Evolutionary conservation across 2,329 filamentous ascomycete genomes (phyloP).

Genomic region (Dothistroma pini): DNA sequence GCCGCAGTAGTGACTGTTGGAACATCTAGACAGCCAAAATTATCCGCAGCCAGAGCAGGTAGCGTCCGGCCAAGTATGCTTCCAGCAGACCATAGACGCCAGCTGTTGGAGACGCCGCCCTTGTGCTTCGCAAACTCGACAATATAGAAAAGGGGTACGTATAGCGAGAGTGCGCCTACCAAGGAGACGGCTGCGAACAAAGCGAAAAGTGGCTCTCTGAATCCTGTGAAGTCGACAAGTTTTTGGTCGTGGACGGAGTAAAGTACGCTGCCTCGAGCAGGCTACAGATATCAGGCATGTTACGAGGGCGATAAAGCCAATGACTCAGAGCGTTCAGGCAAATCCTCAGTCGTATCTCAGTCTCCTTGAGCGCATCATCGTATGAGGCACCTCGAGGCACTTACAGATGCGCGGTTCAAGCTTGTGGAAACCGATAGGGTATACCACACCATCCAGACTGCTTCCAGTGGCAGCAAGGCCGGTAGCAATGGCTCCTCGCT

Average conservation of each 20-base stretch:
- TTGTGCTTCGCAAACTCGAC: constrained; percentile 52
- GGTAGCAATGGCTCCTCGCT: constrained; percentile 53
- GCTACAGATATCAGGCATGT: constrained; percentile 3
- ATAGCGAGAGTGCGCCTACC: constrained; percentile 36
- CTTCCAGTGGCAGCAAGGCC: constrained; percentile 58
- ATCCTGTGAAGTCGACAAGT: not conserved
- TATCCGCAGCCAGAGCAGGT: constrained; percentile 43
- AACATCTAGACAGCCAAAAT: constrained; percentile 44
- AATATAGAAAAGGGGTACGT: constrained; percentile 55
- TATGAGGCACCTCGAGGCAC: not conserved
- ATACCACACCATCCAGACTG: constrained; percentile 41
- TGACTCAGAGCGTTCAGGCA: constrained; percentile 50
- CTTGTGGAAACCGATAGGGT: constrained; percentile 54
- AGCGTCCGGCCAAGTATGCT: constrained; percentile 43
- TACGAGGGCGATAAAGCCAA: constrained; percentile 44
- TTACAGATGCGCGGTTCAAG: constrained; percentile 44
- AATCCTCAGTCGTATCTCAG: constrained; percentile 38
- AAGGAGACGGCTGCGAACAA: constrained; percentile 33
- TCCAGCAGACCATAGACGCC: constrained; percentile 18
- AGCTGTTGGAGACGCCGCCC: too few relatives aligned
- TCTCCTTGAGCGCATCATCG: constrained; percentile 36
- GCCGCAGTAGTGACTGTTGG: constrained; percentile 36
- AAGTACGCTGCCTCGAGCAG: constrained; percentile 10
- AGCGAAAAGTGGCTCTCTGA: constrained; percentile 27
- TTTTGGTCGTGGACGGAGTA: constrained; percentile 34